Conservation (phyloP, 2,329 filamentous ascomycete genomes). For the Claviceps cyperi region DNA sequence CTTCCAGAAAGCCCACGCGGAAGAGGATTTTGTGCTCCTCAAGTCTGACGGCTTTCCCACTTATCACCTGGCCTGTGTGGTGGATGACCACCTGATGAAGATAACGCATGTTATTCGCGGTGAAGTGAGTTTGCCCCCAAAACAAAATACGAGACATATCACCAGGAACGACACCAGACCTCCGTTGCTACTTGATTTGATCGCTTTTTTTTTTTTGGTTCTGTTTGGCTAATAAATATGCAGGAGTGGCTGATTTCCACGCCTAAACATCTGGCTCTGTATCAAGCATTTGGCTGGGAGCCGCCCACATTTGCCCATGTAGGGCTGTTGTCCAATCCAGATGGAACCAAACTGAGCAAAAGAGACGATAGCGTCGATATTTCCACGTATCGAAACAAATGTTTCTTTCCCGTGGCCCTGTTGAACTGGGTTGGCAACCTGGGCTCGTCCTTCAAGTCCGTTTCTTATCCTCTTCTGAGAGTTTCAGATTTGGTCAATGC, state of each 20-base stretch:
- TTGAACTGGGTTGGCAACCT: constrained; percentile 74
- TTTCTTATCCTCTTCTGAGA: constrained; percentile 22
- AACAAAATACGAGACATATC: neutral
- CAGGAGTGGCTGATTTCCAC: constrained; percentile 95
- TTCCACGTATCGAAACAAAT: constrained; percentile 32
- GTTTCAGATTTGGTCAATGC: constrained; percentile 56
- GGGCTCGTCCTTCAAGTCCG: constrained; percentile 19
- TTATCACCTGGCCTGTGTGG: constrained; percentile 93
- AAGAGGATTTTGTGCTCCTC: constrained; percentile 77
- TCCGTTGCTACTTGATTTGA: too few species aligned
- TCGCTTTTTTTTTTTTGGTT: neutral
- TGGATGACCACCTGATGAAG: constrained; percentile 89
- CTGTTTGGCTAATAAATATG: neutral
- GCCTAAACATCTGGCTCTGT: constrained; percentile 56
- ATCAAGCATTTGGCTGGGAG: constrained; percentile 62
- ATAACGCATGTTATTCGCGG: constrained; percentile 94
- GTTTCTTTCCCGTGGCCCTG: constrained; percentile 35
- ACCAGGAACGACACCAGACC: neutral
- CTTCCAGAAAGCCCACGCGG: constrained; percentile 37
- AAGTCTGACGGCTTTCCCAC: constrained; percentile 90
- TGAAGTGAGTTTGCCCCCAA: constrained; percentile 34
- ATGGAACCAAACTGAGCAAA: constrained; percentile 76
- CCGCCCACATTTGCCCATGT: constrained; percentile 69
- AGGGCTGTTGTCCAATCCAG: constrained; percentile 53
- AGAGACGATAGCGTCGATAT: constrained; percentile 44